Conservation (phyloP, 345 rosid genomes). For the Camelina neglecta region DNA sequence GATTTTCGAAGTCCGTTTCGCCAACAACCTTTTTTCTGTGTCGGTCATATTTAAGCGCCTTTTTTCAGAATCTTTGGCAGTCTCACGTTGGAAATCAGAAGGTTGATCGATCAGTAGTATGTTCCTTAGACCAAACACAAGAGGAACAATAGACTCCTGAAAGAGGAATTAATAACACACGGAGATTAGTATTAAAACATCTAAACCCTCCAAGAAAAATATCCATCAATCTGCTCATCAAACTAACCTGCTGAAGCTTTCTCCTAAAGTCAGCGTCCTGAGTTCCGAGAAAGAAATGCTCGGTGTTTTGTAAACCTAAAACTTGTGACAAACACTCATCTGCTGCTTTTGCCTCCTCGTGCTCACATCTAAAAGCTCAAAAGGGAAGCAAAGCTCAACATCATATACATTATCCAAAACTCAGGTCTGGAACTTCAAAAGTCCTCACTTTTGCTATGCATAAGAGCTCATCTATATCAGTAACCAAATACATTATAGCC, state of each 20-base stretch:
- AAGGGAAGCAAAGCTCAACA: constrained; percentile 16
- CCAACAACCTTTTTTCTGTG: constrained; percentile 53
- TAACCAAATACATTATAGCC: not conserved
- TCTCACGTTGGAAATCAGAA: constrained; percentile 69
- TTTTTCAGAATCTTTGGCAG: constrained; percentile 65
- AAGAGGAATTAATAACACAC: constrained; percentile 11
- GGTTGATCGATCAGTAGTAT: constrained; percentile 80
- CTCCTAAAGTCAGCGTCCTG: constrained; percentile 76
- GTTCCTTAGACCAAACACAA: constrained; percentile 74
- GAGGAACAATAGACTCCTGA: constrained; percentile 86
- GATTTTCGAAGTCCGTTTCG: constrained; percentile 47
- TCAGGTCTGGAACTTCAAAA: not conserved
- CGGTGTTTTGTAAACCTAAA: constrained; percentile 61
- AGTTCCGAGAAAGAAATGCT: constrained; percentile 87
- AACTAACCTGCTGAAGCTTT: constrained; percentile 69
- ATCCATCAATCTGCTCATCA: not conserved
- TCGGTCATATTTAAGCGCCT: constrained; percentile 59
- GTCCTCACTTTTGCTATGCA: not conserved
- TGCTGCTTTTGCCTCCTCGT: constrained; percentile 64
- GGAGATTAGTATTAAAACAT: not conserved
- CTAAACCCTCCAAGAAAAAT: not conserved
- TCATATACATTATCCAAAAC: not conserved
- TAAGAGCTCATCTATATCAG: not conserved
- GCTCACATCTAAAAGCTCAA: constrained; percentile 67
- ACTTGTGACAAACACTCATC: constrained; percentile 73